Base-by-base conservation (phyloP, 257 asterid genomes). In the Scutellaria galericulata region DNA sequence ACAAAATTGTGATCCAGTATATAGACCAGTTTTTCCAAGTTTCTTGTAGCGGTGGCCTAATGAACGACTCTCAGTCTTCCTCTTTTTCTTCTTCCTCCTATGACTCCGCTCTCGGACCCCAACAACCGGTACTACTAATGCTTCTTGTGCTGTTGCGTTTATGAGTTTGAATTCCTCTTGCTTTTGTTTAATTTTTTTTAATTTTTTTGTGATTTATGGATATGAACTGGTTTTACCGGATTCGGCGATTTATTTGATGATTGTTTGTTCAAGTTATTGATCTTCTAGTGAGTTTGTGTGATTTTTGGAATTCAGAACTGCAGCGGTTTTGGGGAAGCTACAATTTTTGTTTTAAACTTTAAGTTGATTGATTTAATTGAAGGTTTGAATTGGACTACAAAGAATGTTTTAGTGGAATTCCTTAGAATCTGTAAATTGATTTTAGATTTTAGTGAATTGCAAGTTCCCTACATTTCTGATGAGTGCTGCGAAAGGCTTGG, bases 61-160 rank as follows among this genome's bases (percentile, higher is more conserved):
- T 86, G 90, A 83, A 77, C 79, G 85, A 78, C 80, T 83, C 80
- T 46, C 86, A 50, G 18, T 76, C 83, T 63, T 75, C 86, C 5
- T 58, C 86, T 12, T 78, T 86, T 3, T 79, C 85, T 15, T 74
- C 87, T 5, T 85, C 90, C 56, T 86, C 85, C 74, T 86, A 86
- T 64, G 90, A 81, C 70, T 86, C 88, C 76, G 90, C 90, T 77
- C 72, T 83, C 74, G 90, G 86, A 41, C 83, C 83, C 15, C 78
- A 86, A 5, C 85, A 81, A 63, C 5, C 81, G 85, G 90, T 85
- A 79, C 11, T 69, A 24, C 50, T 31, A 56, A 50, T 56, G 66
- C 46, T 70, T 65, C 6, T 76, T 70, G 2, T 52, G 37, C 9
- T 41, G 62, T 61, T 18, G 24, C 20, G 51, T 53, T 31, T 42